Conservation (phyloP, 495 filamentous ascomycete species). For the Tuber indicum region DNA sequence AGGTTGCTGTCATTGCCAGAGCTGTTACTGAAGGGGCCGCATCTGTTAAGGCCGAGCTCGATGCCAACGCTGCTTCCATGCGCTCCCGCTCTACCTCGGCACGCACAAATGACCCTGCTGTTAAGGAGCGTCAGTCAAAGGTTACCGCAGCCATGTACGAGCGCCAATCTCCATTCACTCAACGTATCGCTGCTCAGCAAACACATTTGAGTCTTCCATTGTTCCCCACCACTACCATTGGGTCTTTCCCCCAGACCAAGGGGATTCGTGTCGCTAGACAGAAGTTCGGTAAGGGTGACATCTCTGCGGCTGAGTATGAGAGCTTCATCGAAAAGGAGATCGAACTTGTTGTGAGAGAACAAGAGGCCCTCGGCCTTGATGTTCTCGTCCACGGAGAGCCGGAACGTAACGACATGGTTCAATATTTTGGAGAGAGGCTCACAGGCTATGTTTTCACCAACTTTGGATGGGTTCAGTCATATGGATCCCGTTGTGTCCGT, state of each 20-base stretch:
- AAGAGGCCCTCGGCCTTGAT: constrained; percentile 94
- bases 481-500: constrained; percentile 95
- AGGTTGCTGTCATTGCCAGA: constrained; percentile 91
- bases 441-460: constrained; percentile 98
- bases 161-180: constrained; percentile 80
- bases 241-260: constrained; percentile 98
- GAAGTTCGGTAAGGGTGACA: constrained; percentile 97
- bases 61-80: constrained; percentile 89
- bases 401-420: constrained; percentile 99
- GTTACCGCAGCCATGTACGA: constrained; percentile 79
- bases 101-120: constrained; percentile 90
- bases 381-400: constrained; percentile 98
- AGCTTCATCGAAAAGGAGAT: constrained; percentile 99
- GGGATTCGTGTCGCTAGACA: constrained; percentile 93
- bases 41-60: constrained; percentile 72
- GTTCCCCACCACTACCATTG: constrained; percentile 98
- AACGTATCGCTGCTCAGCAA: constrained; percentile 76
- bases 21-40: constrained; percentile 86
- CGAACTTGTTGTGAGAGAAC: constrained; percentile 80
- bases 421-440: constrained; percentile 98
- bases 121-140: constrained; percentile 87
- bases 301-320: constrained; percentile 85
- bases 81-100: constrained; percentile 80
- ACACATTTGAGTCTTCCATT: constrained; percentile 81
- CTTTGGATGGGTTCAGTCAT: constrained; percentile 96